A percentile compares a stretch with the other conserved stretches of the same genome.
These are phyloP conservation scores for Cladophialophora chaetospira DNA, from an alignment of 2,329 filamentous ascomycete species.

Conservation along the genomic window DNA sequence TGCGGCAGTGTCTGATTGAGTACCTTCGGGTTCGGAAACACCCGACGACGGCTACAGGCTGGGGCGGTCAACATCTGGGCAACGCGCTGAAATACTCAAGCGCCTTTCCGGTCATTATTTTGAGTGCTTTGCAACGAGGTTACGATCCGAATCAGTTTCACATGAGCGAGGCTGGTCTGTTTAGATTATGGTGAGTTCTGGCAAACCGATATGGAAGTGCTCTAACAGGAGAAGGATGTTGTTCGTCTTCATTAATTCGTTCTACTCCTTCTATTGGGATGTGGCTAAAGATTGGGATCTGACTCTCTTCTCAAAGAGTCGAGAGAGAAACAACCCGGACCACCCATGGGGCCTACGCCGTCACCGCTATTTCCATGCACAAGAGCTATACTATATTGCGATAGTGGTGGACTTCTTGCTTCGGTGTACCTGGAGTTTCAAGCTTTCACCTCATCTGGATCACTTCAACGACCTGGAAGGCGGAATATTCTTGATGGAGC, in stretches of 20 bases:
- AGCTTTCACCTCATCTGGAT: constrained; percentile 78
- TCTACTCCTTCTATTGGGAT: constrained; percentile 99
- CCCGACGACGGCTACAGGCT: constrained; percentile 55
- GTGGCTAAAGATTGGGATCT: constrained; percentile 96
- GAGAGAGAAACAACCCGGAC: constrained; percentile 61
- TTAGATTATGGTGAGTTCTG: constrained; percentile 54
- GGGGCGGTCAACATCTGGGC: constrained; percentile 83
- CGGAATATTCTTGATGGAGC: constrained; percentile 83
- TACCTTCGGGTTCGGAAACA: constrained; percentile 69
- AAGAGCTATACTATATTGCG: constrained; percentile 77
- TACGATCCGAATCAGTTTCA: constrained; percentile 55
- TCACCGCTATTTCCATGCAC: constrained; percentile 70
- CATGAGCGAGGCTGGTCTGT: constrained; percentile 58
- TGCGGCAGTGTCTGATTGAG: constrained; percentile 90
- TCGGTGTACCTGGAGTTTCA: constrained; percentile 87
- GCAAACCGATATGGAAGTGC: background rate
- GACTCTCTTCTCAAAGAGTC: constrained; percentile 68
- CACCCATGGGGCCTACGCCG: constrained; percentile 77
- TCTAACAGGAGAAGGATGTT: constrained; percentile 59
- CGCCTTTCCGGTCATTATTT: constrained; percentile 86
- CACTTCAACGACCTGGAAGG: constrained; percentile 84
- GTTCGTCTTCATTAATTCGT: constrained; percentile 77
- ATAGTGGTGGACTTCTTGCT: constrained; percentile 77
- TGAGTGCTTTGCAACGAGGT: constrained; percentile 73
- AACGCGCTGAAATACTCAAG: constrained; percentile 96